A percentile compares a stretch with the other conserved stretches of the same genome.
Evolutionary conservation across 2,329 filamentous ascomycete genomes (phyloP).

Genomic region (Pseudogymnoascus sp.): DNA sequence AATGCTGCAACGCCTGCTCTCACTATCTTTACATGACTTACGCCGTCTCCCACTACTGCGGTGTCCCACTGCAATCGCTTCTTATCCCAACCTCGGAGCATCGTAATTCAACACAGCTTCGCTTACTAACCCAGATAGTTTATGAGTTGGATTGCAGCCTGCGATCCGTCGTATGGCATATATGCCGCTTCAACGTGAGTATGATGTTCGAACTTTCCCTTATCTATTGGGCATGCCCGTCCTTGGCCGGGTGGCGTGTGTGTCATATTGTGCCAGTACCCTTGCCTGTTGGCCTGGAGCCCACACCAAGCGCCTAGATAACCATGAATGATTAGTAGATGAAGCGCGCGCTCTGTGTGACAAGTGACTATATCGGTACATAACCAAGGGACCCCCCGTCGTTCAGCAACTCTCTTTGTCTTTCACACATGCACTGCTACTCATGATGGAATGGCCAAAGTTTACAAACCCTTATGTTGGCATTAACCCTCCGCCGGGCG

Average conservation of each 20-base stretch:
- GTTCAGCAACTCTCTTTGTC: background rate
- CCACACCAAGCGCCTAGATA: background rate
- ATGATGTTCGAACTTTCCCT: background rate
- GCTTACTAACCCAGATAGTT: background rate
- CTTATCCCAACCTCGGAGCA: no score
- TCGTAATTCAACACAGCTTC: no score
- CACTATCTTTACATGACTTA: background rate
- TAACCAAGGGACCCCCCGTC: background rate
- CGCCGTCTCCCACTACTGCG: background rate
- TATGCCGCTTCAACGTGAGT: background rate
- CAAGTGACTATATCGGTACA: background rate
- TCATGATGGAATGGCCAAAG: background rate
- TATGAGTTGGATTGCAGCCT: background rate
- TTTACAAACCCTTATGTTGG: background rate
- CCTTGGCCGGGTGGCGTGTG: background rate
- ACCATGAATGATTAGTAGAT: background rate
- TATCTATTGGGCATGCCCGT: background rate
- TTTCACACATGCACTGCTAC: background rate
- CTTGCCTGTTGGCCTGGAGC: no score
- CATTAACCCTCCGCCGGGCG: background rate
- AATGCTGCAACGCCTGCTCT: background rate
- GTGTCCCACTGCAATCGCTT: no score
- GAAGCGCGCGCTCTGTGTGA: background rate
- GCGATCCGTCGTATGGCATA: background rate
- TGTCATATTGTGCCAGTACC: background rate